These are phyloP conservation scores for Candida sp. DNA, from an alignment of 1,139 yeast genomes.

Conservation along the genomic window DNA sequence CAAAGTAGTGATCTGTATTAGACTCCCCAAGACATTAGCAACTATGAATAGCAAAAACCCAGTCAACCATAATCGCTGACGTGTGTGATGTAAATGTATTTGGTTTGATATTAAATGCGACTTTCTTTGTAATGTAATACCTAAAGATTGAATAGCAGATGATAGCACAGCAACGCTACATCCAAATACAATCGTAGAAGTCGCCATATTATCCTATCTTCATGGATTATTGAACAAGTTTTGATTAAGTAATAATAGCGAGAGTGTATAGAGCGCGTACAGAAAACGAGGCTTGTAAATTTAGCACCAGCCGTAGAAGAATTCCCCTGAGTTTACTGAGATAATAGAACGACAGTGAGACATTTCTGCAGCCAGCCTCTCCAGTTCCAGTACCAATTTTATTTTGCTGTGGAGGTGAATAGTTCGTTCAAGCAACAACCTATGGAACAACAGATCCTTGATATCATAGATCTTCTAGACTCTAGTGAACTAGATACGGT, in stretches of 20 bases:
- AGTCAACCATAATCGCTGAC: conserved; percentile 59
- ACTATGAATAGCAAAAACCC: conserved; percentile 71
- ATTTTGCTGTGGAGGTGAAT: neutral
- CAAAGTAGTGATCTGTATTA: conserved; percentile 79
- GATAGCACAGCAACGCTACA: conserved; percentile 75
- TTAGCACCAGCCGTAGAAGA: neutral
- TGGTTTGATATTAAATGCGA: conserved; percentile 52
- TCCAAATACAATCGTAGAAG: conserved; percentile 44
- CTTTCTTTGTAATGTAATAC: conserved; percentile 79
- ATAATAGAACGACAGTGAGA: too few relatives aligned
- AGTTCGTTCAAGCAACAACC: neutral
- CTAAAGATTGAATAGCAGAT: conserved; percentile 79
- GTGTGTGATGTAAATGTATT: conserved; percentile 19
- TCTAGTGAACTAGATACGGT: conserved; percentile 8
- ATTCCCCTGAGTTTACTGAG: neutral
- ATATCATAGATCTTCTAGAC: conserved; percentile 15
- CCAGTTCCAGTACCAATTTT: too few relatives aligned
- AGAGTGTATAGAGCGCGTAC: neutral
- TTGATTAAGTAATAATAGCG: neutral
- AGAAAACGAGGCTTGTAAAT: neutral
- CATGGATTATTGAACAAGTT: neutral
- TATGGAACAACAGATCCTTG: conserved; percentile 14
- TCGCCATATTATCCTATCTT: conserved; percentile 6
- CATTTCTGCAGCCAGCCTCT: neutral
- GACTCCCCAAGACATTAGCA: conserved; percentile 78